Conservation (phyloP, 208 protist genomes). For the Trypanosoma boissoni region DNA sequence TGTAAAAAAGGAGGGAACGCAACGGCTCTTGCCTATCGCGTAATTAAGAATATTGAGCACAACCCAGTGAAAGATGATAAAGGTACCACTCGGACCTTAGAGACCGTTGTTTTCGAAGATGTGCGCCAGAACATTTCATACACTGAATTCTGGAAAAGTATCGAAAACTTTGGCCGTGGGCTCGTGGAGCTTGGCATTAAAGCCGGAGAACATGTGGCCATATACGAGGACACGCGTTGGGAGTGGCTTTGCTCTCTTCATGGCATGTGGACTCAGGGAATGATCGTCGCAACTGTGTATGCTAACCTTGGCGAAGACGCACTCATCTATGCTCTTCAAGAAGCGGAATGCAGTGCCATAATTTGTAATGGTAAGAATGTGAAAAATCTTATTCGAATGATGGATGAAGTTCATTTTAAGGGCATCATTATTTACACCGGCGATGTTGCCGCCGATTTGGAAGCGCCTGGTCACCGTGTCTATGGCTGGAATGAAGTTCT, state of each 20-base stretch:
- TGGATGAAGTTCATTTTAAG: constrained; percentile 22
- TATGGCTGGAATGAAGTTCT: constrained; percentile 59
- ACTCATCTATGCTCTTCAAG: constrained; percentile 68
- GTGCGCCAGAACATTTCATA: constrained; percentile 57
- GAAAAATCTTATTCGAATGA: constrained; percentile 44
- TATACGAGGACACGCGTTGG: constrained; percentile 87
- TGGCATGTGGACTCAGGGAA: constrained; percentile 53
- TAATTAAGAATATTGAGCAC: constrained; percentile 40
- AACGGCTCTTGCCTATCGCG: constrained; percentile 54
- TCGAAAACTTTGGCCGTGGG: constrained; percentile 49
- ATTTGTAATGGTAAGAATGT: constrained; percentile 68
- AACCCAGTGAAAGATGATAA: constrained; percentile 28
- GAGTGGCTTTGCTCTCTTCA: constrained; percentile 74
- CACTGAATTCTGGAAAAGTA: constrained; percentile 40
- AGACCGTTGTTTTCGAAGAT: constrained; percentile 64
- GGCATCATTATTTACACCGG: constrained; percentile 65
- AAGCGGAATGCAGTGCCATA: constrained; percentile 63
- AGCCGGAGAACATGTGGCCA: constrained; percentile 41
- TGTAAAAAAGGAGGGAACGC: constrained; percentile 46
- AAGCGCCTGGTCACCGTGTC: constrained; percentile 32
- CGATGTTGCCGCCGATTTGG: constrained; percentile 33
- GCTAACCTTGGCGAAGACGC: constrained; percentile 82
- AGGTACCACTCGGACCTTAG: constrained; percentile 44
- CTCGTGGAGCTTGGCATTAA: constrained; percentile 55
- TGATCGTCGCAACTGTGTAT: constrained; percentile 79